Base-by-base conservation (phyloP, 2,329 filamentous ascomycete genomes). In the Dryadomyces sulphureus region DNA sequence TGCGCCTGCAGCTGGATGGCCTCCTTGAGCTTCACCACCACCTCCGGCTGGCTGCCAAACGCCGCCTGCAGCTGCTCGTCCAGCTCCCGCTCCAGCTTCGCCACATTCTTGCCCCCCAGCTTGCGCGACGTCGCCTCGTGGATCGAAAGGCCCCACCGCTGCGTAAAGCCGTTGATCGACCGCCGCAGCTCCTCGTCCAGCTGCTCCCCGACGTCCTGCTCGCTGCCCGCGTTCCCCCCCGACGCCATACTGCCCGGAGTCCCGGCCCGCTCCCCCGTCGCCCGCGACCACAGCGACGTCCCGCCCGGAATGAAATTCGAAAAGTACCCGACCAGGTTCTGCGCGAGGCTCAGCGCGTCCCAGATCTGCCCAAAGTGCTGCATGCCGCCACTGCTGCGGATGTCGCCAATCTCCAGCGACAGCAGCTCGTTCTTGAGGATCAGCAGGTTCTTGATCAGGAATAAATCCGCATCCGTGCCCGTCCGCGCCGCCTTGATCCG, bases 371-470 rank as follows among this genome's bases (percentile, higher is more conserved):
- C 64, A 55, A 81, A 80, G 55, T 81, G 76, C 54, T 79, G 74
- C 66, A 76, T 70, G 5, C 66, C 64, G 7, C 32, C 38, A 30
- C 44, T 48, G 46, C 71, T 72, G 49, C 75, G 67, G 16, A 78
- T 71, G 53, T 80, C 76, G 44, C 76, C 89, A 53, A 98, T 95
- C 64, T 98, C 92, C 50, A 98, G 88, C 9, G 89, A 89, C 22
- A 98, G 80, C 44, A 98, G 84, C 60, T 95, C 86, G 59, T 95
- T 93, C 63, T 96, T 96, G 44, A 98, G 75, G 43, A 95, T 81
- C 43, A 98, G 81, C 2, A 98, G 73, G 59, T 98, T 94, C 55
- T 90, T 92, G 55, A 98, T 81, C 57, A 95, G 80, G 63, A 98
- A 98, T 5, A 98, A 73, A 54, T 94, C 84, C 0, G 84, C 76